Evolutionary conservation across 2,329 filamentous ascomycete species (phyloP).

Genomic region (Aspergillus quadricinctus): DNA sequence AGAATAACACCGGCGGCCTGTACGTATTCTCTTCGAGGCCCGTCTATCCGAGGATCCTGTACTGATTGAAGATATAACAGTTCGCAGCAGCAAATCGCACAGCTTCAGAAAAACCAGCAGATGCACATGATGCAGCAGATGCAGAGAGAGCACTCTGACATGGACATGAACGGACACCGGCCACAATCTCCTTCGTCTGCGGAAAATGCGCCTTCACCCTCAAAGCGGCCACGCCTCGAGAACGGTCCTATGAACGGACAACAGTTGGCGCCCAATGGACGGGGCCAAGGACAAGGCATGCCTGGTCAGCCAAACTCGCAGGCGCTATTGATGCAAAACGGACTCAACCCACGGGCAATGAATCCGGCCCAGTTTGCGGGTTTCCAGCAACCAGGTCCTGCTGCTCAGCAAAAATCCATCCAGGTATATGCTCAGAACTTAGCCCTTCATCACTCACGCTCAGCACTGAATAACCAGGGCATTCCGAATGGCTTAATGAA

Average conservation of each 20-base stretch:
- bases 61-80: slow-evolving; percentile 38
- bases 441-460: slow-evolving; percentile 70
- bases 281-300: slow-evolving; percentile 65
- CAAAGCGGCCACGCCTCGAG: slow-evolving; percentile 81
- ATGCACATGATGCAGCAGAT: slow-evolving; percentile 69
- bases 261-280: slow-evolving; percentile 73
- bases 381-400: slow-evolving; percentile 52
- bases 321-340: slow-evolving; percentile 53
- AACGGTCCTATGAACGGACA: slow-evolving; percentile 68
- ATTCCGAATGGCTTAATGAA: slow-evolving; percentile 69
- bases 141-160: slow-evolving; percentile 80
- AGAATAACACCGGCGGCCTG: slow-evolving; percentile 57
- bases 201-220: slow-evolving; percentile 87
- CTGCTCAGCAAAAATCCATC: slow-evolving; percentile 75
- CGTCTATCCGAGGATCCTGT: slow-evolving; percentile 5
- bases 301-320: slow-evolving; percentile 61
- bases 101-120: slow-evolving; percentile 58
- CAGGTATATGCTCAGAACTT: slow-evolving; percentile 83
- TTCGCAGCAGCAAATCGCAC: slow-evolving; percentile 62
- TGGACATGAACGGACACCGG: slow-evolving; percentile 77
- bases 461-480: slow-evolving; percentile 75
- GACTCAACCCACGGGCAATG: slow-evolving; percentile 71
- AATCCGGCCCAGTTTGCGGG: slow-evolving; percentile 70
- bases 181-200: slow-evolving; percentile 76
- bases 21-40: slow-evolving; percentile 23